Conservation (phyloP, 495 filamentous ascomycete genomes). For the Xanthoparmelia taractica region DNA sequence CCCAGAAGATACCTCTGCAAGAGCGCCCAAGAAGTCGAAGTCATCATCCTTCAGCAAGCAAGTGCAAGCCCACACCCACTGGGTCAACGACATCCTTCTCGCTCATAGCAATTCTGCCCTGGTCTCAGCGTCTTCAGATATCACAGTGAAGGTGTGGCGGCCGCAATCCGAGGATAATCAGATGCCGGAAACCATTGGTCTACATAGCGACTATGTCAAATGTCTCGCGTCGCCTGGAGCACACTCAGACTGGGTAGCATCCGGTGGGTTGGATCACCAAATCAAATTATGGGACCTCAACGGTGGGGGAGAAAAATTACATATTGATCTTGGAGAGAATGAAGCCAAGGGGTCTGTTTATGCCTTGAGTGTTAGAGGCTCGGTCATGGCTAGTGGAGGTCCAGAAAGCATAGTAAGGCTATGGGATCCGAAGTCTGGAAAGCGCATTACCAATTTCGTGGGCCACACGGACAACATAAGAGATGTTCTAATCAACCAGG, state of each 20-base stretch:
- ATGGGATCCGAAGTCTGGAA: slow-evolving; percentile 87
- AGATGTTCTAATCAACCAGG: slow-evolving; percentile 78
- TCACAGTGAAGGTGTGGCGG: slow-evolving; percentile 90
- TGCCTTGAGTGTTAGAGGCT: slow-evolving; percentile 66
- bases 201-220: slow-evolving; percentile 95
- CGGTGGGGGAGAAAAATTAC: slow-evolving; percentile 72
- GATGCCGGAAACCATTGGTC: slow-evolving; percentile 73
- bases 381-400: slow-evolving; percentile 82
- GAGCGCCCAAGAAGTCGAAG: neutral
- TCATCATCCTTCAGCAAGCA: slow-evolving; percentile 75
- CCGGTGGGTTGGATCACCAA: slow-evolving; percentile 89
- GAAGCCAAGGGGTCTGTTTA: slow-evolving; percentile 96
- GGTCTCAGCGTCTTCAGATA: slow-evolving; percentile 90
- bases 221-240: slow-evolving; percentile 70
- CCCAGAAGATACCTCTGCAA: slow-evolving; percentile 22
- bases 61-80: slow-evolving; percentile 96
- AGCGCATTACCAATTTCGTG: slow-evolving; percentile 89
- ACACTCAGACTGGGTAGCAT: slow-evolving; percentile 81
- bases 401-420: slow-evolving; percentile 88
- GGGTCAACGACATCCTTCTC: slow-evolving; percentile 95
- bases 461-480: slow-evolving; percentile 97
- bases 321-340: slow-evolving; percentile 73
- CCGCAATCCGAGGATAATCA: slow-evolving; percentile 63
- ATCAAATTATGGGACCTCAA: slow-evolving; percentile 90
- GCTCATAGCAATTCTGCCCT: slow-evolving; percentile 74